Percentiles rank a stretch among this genome's conserved stretches.
These are phyloP conservation scores for Pinus taeda DNA, from an alignment of 75 land plant species.

Conservation along the genomic window DNA sequence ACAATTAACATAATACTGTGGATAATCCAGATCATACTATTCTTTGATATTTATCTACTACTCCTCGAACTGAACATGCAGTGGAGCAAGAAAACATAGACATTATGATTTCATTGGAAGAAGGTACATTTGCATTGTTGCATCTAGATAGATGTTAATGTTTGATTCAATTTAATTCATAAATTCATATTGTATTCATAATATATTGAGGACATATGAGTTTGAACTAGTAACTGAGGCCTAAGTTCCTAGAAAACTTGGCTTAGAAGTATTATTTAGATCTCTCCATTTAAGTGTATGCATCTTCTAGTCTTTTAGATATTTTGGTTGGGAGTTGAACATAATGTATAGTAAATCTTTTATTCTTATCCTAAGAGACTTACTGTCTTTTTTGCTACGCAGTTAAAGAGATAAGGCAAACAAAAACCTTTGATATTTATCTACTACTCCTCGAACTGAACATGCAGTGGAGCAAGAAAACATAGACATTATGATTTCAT, in stretches of 20 bases:
- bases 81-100: slow-evolving; percentile 71
- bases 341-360: too few relatives aligned
- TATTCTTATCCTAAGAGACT: too few relatives aligned
- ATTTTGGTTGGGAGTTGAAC: too few relatives aligned
- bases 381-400: slow-evolving; percentile 3
- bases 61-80: slow-evolving; percentile 75
- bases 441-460: slow-evolving; percentile 71
- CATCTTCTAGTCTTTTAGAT: too few relatives aligned
- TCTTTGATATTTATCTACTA: slow-evolving; percentile 66
- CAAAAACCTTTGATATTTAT: slow-evolving; percentile 43
- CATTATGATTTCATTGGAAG: slow-evolving; percentile 75
- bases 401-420: slow-evolving; percentile 49
- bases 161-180: too few relatives aligned
- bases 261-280: too few relatives aligned
- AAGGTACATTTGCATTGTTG: slow-evolving; percentile 52
- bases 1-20: too few relatives aligned
- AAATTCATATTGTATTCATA: not conserved
- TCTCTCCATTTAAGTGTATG: too few relatives aligned
- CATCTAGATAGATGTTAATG: too few relatives aligned
- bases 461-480: slow-evolving; percentile 77
- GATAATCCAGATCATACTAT: too few relatives aligned
- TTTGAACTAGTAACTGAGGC: slow-evolving; percentile 20
- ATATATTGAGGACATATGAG: not conserved
- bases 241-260: slow-evolving; percentile 3
- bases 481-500: slow-evolving; percentile 66